phyloP scores from a whole-genome alignment of 176 grass and related monocot genomes.

The sorghum (Sorghum bicolor) region Sorghum_bicolor_NCBIv3 NC_012878.2:53770501-53771000 shows the following conservation, averaged over 20 bases:
- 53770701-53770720: slow-evolving; percentile 20
- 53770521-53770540: slow-evolving; percentile 12
- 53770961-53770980: background rate
- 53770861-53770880: slow-evolving; percentile 11
- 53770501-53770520: background rate
- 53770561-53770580: background rate
- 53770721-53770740: slow-evolving; percentile 52
- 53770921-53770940: background rate
- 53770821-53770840: slow-evolving; percentile 39
- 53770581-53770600: background rate
- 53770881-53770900: background rate
- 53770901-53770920: background rate
- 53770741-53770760: slow-evolving; percentile 43
- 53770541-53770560: slow-evolving; percentile 47
- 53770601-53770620: background rate
- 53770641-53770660: background rate
- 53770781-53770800: background rate
- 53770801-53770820: background rate
- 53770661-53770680: slow-evolving; percentile 29
- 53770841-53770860: slow-evolving; percentile 28
- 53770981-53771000: slow-evolving; percentile 33
- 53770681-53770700: slow-evolving; percentile 48
- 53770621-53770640: background rate
- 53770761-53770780: background rate
- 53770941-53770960: background rate